phyloP scores from a whole-genome alignment of 768 basidiomycete genomes.

The Holtermannia corniformis region DNA sequence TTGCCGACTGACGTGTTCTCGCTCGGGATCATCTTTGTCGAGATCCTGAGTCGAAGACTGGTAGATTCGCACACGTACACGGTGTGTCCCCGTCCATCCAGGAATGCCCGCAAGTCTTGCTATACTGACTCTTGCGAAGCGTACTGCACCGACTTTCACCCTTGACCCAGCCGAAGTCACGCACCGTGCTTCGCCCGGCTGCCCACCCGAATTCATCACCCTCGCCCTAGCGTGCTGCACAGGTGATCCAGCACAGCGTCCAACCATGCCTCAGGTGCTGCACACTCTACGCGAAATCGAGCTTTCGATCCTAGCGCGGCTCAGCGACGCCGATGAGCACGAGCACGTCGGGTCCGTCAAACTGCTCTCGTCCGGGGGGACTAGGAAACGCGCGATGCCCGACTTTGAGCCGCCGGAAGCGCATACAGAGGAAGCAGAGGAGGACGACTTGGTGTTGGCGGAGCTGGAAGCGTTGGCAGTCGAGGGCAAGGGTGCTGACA shows the following conservation, averaged over 20 bases:
- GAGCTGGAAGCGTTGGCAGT: constrained; percentile 25
- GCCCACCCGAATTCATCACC: constrained; percentile 65
- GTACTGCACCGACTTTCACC: constrained; percentile 66
- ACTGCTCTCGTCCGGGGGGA: constrained; percentile 54
- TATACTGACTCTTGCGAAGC: constrained; percentile 54
- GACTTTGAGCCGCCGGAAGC: constrained; percentile 12
- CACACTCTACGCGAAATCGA: constrained; percentile 70
- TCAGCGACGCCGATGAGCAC: constrained; percentile 53
- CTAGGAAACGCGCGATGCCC: constrained; percentile 47
- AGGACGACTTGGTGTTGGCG: constrained; percentile 18
- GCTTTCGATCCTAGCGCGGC: constrained; percentile 62
- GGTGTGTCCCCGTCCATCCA: constrained; percentile 15
- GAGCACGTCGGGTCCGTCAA: constrained; percentile 76
- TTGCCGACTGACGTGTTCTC: constrained; percentile 92
- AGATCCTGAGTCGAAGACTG: constrained; percentile 73
- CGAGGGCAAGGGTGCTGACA: constrained; percentile 19
- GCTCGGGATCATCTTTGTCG: constrained; percentile 64
- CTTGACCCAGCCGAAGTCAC: constrained; percentile 68
- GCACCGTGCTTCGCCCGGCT: constrained; percentile 57
- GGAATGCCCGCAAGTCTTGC: background rate
- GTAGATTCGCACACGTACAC: constrained; percentile 61
- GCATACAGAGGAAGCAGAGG: background rate
- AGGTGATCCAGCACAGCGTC: constrained; percentile 58
- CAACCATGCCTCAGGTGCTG: constrained; percentile 69
- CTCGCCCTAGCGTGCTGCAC: constrained; percentile 70